Percentiles rank a stretch among this genome's conserved stretches.
Evolutionary conservation across 441 rosid species (phyloP).

Genomic region (Aleurites moluccanus): DNA sequence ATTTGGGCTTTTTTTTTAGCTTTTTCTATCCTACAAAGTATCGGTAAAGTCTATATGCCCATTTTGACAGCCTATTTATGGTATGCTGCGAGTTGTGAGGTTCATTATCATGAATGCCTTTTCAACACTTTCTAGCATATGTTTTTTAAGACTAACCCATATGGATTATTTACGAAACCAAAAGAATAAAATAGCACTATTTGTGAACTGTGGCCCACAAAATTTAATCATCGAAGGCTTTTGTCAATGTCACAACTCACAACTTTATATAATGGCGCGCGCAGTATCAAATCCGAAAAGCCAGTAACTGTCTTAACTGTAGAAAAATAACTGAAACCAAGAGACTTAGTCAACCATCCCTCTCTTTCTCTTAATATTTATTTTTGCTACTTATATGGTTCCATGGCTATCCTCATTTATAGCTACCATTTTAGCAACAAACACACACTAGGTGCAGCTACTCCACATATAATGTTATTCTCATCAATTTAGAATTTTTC

Average conservation of each 20-base stretch:
- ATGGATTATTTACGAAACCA: too few species aligned
- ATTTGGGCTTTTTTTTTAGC: background rate
- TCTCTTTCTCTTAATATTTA: background rate
- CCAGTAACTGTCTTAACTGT: too few species aligned
- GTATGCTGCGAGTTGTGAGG: background rate
- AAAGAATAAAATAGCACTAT: too few species aligned
- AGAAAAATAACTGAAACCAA: background rate
- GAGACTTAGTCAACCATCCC: slow-evolving; percentile 29
- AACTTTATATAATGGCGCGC: too few species aligned
- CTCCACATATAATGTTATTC: background rate
- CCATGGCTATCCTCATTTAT: slow-evolving; percentile 43
- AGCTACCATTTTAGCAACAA: slow-evolving; percentile 25
- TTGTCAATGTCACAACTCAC: too few species aligned
- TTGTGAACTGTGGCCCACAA: too few species aligned
- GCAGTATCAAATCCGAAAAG: too few species aligned
- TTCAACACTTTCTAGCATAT: background rate
- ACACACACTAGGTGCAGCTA: background rate
- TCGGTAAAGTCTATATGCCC: background rate
- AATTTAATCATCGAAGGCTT: too few species aligned
- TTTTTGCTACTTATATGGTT: slow-evolving; percentile 12
- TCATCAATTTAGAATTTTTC: background rate
- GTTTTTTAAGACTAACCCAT: too few species aligned
- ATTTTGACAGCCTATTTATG: background rate
- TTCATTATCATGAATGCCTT: background rate
- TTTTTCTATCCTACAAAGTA: background rate